Evolutionary conservation across 208 protist genomes (phyloP).

Genomic region (Leishmania guyanensis): DNA sequence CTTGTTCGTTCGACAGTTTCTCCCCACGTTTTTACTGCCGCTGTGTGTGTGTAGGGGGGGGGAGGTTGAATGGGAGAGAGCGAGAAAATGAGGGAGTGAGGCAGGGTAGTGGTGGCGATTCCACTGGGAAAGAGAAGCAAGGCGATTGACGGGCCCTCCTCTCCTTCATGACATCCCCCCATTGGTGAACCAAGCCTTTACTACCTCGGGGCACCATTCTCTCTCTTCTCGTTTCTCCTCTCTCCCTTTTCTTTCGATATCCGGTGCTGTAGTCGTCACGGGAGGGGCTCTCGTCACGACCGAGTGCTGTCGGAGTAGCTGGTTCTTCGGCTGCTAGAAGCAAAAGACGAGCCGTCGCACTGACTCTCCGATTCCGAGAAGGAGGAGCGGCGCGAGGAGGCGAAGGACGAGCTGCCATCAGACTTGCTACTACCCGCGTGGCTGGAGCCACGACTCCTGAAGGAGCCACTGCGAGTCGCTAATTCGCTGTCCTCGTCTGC

Average conservation of each 20-base stretch:
- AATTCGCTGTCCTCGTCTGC: conserved; percentile 8
- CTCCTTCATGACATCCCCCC: neutral
- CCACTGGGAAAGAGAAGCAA: neutral
- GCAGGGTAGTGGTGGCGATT: neutral
- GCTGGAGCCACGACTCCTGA: neutral
- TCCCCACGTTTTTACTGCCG: neutral
- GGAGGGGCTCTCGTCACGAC: neutral
- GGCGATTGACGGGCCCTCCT: neutral
- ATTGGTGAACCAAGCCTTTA: neutral
- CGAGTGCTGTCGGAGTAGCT: too few species aligned
- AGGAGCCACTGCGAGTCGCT: conserved; percentile 15
- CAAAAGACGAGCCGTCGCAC: conserved; percentile 1
- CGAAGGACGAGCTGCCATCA: neutral
- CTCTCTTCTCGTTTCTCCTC: neutral
- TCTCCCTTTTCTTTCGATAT: neutral
- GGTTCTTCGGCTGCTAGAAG: neutral
- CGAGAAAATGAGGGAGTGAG: neutral
- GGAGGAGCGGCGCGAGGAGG: conserved; percentile 1
- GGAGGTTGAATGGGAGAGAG: too few species aligned
- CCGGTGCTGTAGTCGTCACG: neutral
- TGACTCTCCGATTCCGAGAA: neutral
- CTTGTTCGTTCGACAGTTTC: neutral
- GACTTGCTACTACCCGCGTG: neutral
- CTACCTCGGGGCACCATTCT: neutral
- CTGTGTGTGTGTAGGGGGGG: too few species aligned